Evolutionary conservation across 345 rosid genomes (phyloP), one percentile per base, ranked within the genome.

Genomic region (Dimocarpus longan): DNA sequence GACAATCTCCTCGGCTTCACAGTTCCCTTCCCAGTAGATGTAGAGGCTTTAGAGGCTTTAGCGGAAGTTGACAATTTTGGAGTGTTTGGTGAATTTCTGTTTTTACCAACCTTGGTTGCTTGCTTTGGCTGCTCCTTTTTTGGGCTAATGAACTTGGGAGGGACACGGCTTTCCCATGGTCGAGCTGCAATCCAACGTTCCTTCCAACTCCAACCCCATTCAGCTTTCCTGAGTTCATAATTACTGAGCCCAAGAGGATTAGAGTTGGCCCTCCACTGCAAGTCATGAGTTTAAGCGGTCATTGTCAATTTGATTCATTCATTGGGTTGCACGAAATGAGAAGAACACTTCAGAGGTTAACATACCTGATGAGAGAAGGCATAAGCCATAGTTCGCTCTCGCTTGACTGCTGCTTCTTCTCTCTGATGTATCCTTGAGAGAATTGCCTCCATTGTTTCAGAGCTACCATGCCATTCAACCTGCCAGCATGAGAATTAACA

Each of bases 181-280:
- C 97, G 87, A 83, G 86, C 94, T 80, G 97, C 88, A 60, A 96
- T 87, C 99, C 99, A 96, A 40, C 94, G 91, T 64, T 96, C 98
- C 87, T 79, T 91, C 97, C 99, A 96, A 85, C 99, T 94, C 99
- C 99, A 96, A 70, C 95, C 97, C 97, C 98, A 96, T 52, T 90
- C 91, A 0, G 90, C 88, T 86, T 91, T 96, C 21, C 95, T 89
- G 10, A 93, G 80, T 70, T 88, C 97, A 77, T 86, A 87, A 69
- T 84, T 74, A 37, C 87, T 83, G 18, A 83, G 76, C 71, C 92
- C 90, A 26, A 78, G 88, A 75, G 82, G 83, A 70, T 83, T 85
- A 1, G 91, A 89, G 86, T 87, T 88, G 6, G 95, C 97, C 81
- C 92, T 91, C 98, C 98, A 94, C 98, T 94, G 88, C 71, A 76